Evolutionary conservation across 495 filamentous ascomycete species (phyloP).

Genomic region (Penicillium cataractarum): DNA sequence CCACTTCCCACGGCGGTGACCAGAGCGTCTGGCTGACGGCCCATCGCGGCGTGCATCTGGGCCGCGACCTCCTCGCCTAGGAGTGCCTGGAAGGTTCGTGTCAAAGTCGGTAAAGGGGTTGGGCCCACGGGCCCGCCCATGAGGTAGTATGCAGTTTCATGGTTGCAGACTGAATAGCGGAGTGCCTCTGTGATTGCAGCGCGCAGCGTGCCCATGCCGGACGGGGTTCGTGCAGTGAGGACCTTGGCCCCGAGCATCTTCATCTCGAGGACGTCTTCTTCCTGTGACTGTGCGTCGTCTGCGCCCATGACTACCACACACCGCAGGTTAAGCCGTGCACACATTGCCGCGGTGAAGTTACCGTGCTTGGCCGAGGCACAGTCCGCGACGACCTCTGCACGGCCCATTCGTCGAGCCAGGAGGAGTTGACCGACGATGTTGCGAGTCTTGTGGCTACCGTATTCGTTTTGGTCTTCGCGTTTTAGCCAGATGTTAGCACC

Average conservation of each 20-base stretch:
- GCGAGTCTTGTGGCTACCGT: conserved; percentile 35
- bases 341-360: conserved; percentile 37
- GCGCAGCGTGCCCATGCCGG: conserved; percentile 35
- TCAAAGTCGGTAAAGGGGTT: conserved; percentile 34
- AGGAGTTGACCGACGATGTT: conserved; percentile 41
- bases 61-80: conserved; percentile 39
- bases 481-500: conserved; percentile 43
- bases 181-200: conserved; percentile 40
- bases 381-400: conserved; percentile 37
- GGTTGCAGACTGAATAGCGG: conserved; percentile 35
- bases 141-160: conserved; percentile 38
- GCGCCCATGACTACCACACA: conserved; percentile 38
- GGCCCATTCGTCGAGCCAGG: conserved; percentile 35
- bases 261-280: conserved; percentile 35
- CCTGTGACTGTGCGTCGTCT: conserved; percentile 33
- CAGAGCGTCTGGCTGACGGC: conserved; percentile 33
- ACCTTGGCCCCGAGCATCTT: conserved; percentile 36
- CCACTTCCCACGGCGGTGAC: conserved; percentile 36
- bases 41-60: conserved; percentile 27
- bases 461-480: conserved; percentile 36
- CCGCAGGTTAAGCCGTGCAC: conserved; percentile 33
- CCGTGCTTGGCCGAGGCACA: conserved; percentile 40
- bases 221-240: conserved; percentile 30
- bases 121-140: conserved; percentile 40
- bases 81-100: conserved; percentile 38